Conservation (phyloP, 805 yeast species). For the Candida pini region DNA sequence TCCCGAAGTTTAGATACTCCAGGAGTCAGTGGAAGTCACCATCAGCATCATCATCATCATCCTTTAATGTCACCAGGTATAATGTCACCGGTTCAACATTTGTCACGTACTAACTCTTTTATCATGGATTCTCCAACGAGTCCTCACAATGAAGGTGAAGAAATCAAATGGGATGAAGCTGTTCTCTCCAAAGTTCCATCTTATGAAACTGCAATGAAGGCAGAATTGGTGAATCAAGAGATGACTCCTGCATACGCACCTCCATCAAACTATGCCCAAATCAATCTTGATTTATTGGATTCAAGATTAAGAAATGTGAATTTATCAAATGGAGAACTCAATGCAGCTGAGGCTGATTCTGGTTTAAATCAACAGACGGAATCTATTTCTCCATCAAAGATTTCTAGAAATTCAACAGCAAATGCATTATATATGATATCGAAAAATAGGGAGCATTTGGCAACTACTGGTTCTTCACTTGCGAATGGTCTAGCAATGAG, state of each 20-base stretch:
- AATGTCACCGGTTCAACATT: constrained; percentile 49
- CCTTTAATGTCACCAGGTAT: constrained; percentile 32
- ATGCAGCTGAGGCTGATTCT: background rate
- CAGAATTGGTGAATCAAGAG: constrained; percentile 41
- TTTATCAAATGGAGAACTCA: constrained; percentile 5
- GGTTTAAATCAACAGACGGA: background rate
- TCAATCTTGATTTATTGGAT: constrained; percentile 28
- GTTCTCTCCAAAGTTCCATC: constrained; percentile 68
- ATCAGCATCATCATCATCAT: background rate
- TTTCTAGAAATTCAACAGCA: constrained; percentile 10
- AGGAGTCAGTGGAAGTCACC: background rate
- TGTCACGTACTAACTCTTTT: constrained; percentile 56
- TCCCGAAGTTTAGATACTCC: constrained; percentile 11
- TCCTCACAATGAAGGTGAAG: constrained; percentile 10
- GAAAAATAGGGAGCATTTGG: constrained; percentile 11
- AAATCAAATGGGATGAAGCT: constrained; percentile 13
- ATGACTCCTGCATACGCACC: constrained; percentile 72
- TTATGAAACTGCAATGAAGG: constrained; percentile 69
- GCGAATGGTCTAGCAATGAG: constrained; percentile 24
- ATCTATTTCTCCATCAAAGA: constrained; percentile 7
- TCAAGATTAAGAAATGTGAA: constrained; percentile 23
- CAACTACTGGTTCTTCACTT: too few relatives aligned
- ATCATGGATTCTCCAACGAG: constrained; percentile 15
- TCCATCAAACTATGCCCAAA: constrained; percentile 36
- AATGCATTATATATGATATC: constrained; percentile 3